These are phyloP conservation scores for Trichophyton benhamiae DNA, from an alignment of 2,329 filamentous ascomycete species.

Conservation along the genomic window DNA sequence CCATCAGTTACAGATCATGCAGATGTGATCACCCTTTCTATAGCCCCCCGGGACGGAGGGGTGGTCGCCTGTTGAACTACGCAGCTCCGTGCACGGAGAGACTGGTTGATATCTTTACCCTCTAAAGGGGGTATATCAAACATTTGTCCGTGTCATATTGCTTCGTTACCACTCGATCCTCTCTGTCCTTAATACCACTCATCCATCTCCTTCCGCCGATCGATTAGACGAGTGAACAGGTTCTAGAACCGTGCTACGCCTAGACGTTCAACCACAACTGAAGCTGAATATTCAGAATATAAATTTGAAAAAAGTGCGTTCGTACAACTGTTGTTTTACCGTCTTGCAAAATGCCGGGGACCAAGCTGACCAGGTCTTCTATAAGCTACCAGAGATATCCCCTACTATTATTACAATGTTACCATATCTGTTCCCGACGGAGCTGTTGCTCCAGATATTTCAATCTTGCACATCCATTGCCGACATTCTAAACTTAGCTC, in stretches of 20 bases:
- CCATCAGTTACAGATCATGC: slow-evolving; percentile 6
- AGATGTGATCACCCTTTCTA: slow-evolving; percentile 13
- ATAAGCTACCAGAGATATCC: background rate
- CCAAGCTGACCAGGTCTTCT: background rate
- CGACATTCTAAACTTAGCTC: slow-evolving; percentile 43
- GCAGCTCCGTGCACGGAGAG: background rate
- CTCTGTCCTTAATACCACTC: background rate
- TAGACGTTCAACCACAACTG: background rate
- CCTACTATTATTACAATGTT: slow-evolving; percentile 31
- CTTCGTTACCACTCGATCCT: background rate
- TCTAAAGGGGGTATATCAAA: background rate
- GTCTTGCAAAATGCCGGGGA: background rate
- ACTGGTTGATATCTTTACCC: background rate
- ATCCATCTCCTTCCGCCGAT: background rate
- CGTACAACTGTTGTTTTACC: background rate
- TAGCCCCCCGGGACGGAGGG: slow-evolving; percentile 24
- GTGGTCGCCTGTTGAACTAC: slow-evolving; percentile 17
- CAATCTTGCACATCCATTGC: slow-evolving; percentile 40
- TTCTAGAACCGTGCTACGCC: background rate
- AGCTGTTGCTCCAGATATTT: slow-evolving; percentile 47
- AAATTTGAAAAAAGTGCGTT: background rate
- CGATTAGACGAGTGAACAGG: background rate
- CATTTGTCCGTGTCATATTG: background rate
- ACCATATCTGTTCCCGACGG: slow-evolving; percentile 45
- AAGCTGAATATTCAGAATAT: background rate